A percentile compares a stretch with the other conserved stretches of the same genome.
phyloP scores from a whole-genome alignment of 805 yeast genomes.

The Spathaspora arborariae region DNA sequence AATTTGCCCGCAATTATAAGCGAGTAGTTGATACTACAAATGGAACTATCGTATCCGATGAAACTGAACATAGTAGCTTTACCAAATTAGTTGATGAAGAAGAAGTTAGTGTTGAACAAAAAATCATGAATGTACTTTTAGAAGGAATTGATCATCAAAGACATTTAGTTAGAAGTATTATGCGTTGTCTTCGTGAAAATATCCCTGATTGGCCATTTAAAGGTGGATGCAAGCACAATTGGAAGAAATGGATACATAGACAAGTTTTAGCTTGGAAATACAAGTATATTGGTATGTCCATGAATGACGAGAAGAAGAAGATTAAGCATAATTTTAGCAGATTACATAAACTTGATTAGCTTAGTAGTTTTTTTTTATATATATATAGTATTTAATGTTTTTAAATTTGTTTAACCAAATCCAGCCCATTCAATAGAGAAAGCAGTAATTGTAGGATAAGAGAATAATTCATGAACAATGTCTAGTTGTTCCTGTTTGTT shows the following conservation, averaged over 20 bases:
- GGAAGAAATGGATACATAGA: background rate
- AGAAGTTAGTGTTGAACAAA: background rate
- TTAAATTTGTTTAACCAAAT: conserved; percentile 54
- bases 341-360: background rate
- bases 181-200: background rate
- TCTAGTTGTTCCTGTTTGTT: background rate
- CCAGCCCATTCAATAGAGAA: conserved; percentile 96
- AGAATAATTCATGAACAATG: conserved; percentile 1
- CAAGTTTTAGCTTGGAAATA: background rate
- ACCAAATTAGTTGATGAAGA: background rate
- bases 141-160: background rate
- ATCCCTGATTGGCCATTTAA: background rate
- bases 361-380: background rate
- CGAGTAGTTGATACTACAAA: conserved; percentile 32
- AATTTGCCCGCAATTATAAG: conserved; percentile 14
- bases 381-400: background rate
- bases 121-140: background rate
- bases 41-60: conserved; percentile 21
- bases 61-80: background rate
- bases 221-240: background rate
- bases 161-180: background rate
- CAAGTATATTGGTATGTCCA: background rate
- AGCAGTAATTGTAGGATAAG: conserved; percentile 31
- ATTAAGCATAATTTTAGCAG: background rate
- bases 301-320: background rate